Evolutionary conservation across 1,284 basidiomycete species (phyloP).

Genomic region (Fomitopsis betulina): DNA sequence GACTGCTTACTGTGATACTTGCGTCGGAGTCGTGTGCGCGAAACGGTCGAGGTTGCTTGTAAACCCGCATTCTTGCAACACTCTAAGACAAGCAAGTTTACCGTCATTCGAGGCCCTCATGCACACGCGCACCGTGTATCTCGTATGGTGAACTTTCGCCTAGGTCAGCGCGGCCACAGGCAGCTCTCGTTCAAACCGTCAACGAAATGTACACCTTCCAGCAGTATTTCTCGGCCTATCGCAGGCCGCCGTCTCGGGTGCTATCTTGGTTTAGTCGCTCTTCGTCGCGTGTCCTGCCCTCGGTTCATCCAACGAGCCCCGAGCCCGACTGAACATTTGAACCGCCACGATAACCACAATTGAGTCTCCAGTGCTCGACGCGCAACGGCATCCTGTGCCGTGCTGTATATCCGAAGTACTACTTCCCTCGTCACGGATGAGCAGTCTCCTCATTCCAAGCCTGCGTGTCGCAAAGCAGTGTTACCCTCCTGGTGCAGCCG

Average conservation of each 20-base stretch:
- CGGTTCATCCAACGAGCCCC: constrained; percentile 6
- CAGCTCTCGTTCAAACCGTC: background rate
- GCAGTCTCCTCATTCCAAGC: too few species aligned
- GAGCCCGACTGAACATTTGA: background rate
- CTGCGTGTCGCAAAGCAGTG: too few species aligned
- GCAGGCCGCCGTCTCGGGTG: constrained; percentile 16
- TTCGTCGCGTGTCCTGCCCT: constrained; percentile 7
- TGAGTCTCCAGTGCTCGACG: constrained; percentile 16
- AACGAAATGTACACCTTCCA: constrained; percentile 12
- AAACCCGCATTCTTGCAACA: too few species aligned
- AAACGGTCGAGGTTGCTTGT: too few species aligned
- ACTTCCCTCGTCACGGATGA: too few species aligned
- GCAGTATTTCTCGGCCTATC: constrained; percentile 16
- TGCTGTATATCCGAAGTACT: too few species aligned
- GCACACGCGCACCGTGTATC: constrained; percentile 9
- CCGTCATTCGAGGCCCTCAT: too few species aligned
- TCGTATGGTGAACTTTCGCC: background rate
- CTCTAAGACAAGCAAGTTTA: too few species aligned
- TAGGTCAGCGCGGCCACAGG: constrained; percentile 1
- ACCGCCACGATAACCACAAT: constrained; percentile 21
- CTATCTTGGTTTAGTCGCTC: constrained; percentile 18
- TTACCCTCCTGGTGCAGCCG: too few species aligned
- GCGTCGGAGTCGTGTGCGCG: too few species aligned
- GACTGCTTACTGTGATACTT: too few species aligned
- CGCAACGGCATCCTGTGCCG: constrained; percentile 15